phyloP scores from a whole-genome alignment of 2,329 filamentous ascomycete species.

The Beauveria caledonica region DNA sequence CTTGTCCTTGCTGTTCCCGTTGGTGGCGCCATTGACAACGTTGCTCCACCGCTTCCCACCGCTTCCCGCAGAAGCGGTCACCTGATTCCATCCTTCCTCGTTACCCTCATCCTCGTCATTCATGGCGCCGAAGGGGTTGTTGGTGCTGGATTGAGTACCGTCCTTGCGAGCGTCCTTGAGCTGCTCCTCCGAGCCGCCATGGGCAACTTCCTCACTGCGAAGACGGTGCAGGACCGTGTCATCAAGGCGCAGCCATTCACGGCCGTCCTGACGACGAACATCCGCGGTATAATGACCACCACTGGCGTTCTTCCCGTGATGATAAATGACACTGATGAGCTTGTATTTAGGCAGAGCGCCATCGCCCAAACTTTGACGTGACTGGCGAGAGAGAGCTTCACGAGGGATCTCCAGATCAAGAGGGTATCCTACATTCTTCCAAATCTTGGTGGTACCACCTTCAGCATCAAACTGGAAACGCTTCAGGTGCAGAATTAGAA shows the following conservation, averaged over 20 bases:
- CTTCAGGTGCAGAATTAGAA: conserved; percentile 91
- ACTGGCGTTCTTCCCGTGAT: conserved; percentile 93
- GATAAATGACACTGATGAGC: conserved; percentile 86
- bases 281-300: conserved; percentile 98
- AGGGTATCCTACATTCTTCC: conserved; percentile 96
- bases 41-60: conserved; percentile 61
- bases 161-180: conserved; percentile 33
- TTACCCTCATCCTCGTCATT: conserved; percentile 60
- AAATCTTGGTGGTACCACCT: conserved; percentile 90
- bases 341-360: conserved; percentile 71
- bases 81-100: conserved; percentile 77
- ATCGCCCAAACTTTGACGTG: conserved; percentile 55
- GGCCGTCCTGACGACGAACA: conserved; percentile 85
- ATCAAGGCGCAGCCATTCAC: conserved; percentile 92
- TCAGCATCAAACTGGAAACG: conserved; percentile 92
- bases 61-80: conserved; percentile 49
- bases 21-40: conserved; percentile 51
- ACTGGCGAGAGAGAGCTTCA: conserved; percentile 74
- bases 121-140: conserved; percentile 68
- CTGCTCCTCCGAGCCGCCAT: conserved; percentile 74
- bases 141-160: conserved; percentile 16
- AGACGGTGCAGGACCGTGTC: conserved; percentile 86
- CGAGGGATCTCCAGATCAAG: conserved; percentile 88
- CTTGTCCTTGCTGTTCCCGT: conserved; percentile 48
- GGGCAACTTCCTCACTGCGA: conserved; percentile 79